These are phyloP conservation scores for Apiospora malaysiana DNA, from an alignment of 2,329 filamentous ascomycete species.

Conservation along the genomic window DNA sequence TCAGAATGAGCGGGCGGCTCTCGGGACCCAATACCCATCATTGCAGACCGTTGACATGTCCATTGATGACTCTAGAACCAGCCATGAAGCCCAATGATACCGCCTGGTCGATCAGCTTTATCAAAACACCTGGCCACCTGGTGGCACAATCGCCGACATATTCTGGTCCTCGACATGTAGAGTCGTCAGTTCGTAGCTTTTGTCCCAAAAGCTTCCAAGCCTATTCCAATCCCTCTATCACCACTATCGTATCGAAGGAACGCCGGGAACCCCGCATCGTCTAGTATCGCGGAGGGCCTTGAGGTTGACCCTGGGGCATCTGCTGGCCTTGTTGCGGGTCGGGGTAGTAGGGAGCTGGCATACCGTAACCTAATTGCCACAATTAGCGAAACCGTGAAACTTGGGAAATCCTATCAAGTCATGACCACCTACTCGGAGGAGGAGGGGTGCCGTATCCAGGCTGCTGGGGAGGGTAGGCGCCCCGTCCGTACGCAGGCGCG, in stretches of 20 bases:
- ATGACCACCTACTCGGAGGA: slow-evolving; percentile 47
- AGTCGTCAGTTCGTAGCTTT: neutral
- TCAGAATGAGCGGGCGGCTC: neutral
- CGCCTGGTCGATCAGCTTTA: neutral
- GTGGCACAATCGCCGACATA: neutral
- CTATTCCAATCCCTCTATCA: neutral
- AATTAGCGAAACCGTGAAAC: neutral
- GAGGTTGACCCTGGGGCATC: slow-evolving; percentile 44
- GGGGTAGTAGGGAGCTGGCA: slow-evolving; percentile 48
- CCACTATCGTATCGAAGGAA: neutral
- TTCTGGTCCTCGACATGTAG: neutral
- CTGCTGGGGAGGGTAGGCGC: slow-evolving; percentile 45
- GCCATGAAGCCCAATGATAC: slow-evolving; percentile 2
- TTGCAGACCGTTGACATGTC: neutral
- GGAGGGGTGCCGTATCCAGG: slow-evolving; percentile 49
- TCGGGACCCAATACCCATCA: neutral
- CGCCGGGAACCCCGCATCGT: neutral
- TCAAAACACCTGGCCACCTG: neutral
- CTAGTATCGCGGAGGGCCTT: slow-evolving; percentile 50
- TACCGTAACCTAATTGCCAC: slow-evolving; percentile 34
- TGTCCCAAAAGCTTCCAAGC: neutral
- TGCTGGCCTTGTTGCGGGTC: slow-evolving; percentile 49
- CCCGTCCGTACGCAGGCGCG: slow-evolving; percentile 49
- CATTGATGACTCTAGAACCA: slow-evolving; percentile 14
- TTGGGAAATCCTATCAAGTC: neutral